phyloP scores from a whole-genome alignment of 2,329 filamentous ascomycete genomes.

The Chaetomiaceae sp. region DNA sequence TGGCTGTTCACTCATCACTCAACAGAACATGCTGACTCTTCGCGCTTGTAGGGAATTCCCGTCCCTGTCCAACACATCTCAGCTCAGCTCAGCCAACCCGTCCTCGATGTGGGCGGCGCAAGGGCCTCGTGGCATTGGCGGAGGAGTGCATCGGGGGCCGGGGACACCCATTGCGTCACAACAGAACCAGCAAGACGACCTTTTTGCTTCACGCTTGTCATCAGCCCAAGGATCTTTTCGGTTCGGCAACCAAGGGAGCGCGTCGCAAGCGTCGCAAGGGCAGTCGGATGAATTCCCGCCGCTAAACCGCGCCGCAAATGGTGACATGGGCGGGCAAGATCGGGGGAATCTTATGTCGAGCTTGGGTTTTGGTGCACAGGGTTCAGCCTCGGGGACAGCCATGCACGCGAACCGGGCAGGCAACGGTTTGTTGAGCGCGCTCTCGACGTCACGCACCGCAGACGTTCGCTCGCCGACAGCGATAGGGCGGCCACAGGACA shows the following conservation, averaged over 20 bases:
- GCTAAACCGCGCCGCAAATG: constrained; percentile 52
- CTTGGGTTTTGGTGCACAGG: constrained; percentile 49
- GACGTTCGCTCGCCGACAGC: constrained; percentile 45
- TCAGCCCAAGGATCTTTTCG: constrained; percentile 48
- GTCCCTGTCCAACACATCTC: constrained; percentile 58
- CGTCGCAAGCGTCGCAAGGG: constrained; percentile 42
- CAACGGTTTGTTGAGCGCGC: constrained; percentile 59
- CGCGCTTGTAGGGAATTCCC: constrained; percentile 55
- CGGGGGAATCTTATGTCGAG: constrained; percentile 50
- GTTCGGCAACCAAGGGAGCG: constrained; percentile 47
- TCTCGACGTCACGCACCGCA: constrained; percentile 52
- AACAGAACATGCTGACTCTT: constrained; percentile 24
- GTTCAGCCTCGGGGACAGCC: constrained; percentile 35
- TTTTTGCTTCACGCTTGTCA: constrained; percentile 38
- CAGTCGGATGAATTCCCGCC: constrained; percentile 54
- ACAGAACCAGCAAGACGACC: constrained; percentile 46
- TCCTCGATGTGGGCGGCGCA: constrained; percentile 53
- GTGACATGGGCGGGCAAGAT: constrained; percentile 53
- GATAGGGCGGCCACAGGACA: constrained; percentile 43
- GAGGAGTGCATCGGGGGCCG: constrained; percentile 48
- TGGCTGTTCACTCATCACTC: neutral
- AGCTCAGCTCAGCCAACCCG: constrained; percentile 45
- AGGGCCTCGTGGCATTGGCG: constrained; percentile 46
- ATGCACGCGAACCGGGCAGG: constrained; percentile 44
- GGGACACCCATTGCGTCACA: constrained; percentile 49